Base-by-base conservation (phyloP, 1,284 basidiomycete species). In the Tilletia indica region DNA sequence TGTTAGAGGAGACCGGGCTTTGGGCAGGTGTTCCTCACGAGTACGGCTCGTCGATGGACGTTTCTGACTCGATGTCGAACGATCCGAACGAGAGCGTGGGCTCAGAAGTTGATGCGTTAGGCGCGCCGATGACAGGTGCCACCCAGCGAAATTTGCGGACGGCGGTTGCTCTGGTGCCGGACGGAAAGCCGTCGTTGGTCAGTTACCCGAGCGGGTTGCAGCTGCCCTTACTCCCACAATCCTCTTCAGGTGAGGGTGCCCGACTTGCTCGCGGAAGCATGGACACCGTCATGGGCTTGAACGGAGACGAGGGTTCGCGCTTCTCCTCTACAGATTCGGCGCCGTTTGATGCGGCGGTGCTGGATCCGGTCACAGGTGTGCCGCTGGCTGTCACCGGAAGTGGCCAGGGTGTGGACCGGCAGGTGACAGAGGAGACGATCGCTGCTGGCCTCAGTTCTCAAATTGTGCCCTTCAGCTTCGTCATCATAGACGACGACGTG, bases 401-500 rank as follows among this genome's bases (percentile, higher is more conserved):
- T 49, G 12, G 42, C 42, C 36, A 9, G 16, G 21, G 34, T 66
- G 51, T 14, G 9, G 39, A 47, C 9, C 2, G 21, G 11, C 66
- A 64, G 16, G n/a, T 39, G 25, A 45, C 56, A 3, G 39, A 70
- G n/a, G 31, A 25, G 9, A 31, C 38, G 2, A 19, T 25, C 34
- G 25, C 64, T 42, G 64, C 64, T 6, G 64, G 64, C 2, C 64
- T 34, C 36, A 45, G 38, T 39, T 61, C 54, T 70, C 69, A 19
- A 74, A 58, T 78, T 2, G 73, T 73, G 14, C 76, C 79, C 0
- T 79, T 79, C 74, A 77, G 70, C 71, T 80, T 76, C 51, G 74
- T 80, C 48, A 74, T 80, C 42, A 79, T 80, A 67, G 79, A 80
- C 49, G 79, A 80, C 68, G 79, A 80, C 70, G 73, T 79, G 39